Evolutionary conservation across 169 alveolate species (phyloP), one percentile per base, ranked within the genome.

Genomic region (Cryptosporidium bovis): DNA sequence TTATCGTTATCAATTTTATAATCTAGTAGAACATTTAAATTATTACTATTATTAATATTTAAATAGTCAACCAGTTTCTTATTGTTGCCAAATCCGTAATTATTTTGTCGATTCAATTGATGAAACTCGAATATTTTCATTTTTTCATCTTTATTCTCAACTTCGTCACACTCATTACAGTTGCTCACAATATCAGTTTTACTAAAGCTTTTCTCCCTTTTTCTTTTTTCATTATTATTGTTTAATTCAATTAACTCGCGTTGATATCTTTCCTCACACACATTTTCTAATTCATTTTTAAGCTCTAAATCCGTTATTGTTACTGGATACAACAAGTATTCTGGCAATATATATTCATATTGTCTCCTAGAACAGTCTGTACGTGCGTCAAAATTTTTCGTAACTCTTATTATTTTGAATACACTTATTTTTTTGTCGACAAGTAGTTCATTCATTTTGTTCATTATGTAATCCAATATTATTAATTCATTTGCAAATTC

Each of bases 311-410:
- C 64, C 46, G 12, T 60, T 13, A 77, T 36, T 12, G 5, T 36
- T 15, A 62, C 87, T n/a, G 71, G 87, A 5, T 27, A 56, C 7
- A 77, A 33, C 12, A 94, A 82, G 67, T 82, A 93, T 20, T 66
- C 92, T 12, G 96, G 96, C 64, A 94, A 56, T 44, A 94, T 71
- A 71, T 94, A 94, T 60, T 94, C 96, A 34, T 94, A 94, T 44
- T 71, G 93, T 34, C 96, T 91, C 65, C 92, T 92, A 7, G 96
- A 94, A 82, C 96, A 94, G 82, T 92, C 91, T 34, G 93, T 51
- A 65, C 95, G 90, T 3, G 96, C 96, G 67, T 92, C 95, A 64
- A 94, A 94, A 33, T 95, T 94, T 65, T 92, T 92, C n/a, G 96
- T 93, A 44, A 94, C 96, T 18, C 95, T 83, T 64, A 85, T 65